Evolutionary conservation across 2,329 filamentous ascomycete genomes (phyloP).

Genomic region (Teratosphaeria destructans): DNA sequence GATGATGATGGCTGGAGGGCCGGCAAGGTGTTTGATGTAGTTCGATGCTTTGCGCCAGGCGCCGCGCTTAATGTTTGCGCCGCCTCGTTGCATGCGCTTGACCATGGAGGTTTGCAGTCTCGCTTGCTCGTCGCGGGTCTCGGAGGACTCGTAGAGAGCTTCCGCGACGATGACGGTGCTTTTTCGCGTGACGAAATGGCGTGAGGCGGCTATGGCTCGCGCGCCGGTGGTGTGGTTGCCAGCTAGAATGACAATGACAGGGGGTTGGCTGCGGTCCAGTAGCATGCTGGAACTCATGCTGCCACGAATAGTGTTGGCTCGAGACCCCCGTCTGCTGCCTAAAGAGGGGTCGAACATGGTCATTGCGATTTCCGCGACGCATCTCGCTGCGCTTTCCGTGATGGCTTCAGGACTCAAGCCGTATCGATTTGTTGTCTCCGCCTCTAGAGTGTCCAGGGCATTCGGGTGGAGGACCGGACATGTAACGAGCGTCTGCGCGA

Average conservation of each 20-base stretch:
- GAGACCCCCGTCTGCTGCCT: constrained; percentile 16
- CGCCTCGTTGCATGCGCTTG: constrained; percentile 52
- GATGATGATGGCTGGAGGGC: constrained; percentile 68
- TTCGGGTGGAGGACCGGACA: constrained; percentile 55
- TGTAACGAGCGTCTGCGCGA: constrained; percentile 43
- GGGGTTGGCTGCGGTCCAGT: constrained; percentile 38
- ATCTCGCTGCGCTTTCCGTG: constrained; percentile 80
- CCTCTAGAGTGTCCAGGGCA: constrained; percentile 87
- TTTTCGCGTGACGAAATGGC: constrained; percentile 77
- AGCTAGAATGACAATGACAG: constrained; percentile 66
- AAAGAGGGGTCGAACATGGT: constrained; percentile 15
- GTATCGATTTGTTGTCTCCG: constrained; percentile 77
- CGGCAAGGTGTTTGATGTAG: constrained; percentile 45
- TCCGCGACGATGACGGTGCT: constrained; percentile 73
- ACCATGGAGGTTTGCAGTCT: constrained; percentile 75
- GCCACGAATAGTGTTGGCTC: constrained; percentile 44
- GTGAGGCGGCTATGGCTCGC: constrained; percentile 71
- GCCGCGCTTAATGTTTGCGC: constrained; percentile 50
- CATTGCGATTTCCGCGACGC: constrained; percentile 75
- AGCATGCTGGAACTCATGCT: constrained; percentile 47
- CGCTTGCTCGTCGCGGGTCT: constrained; percentile 67
- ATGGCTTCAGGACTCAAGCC: constrained; percentile 83
- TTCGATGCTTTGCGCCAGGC: constrained; percentile 49
- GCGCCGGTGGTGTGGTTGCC: constrained; percentile 91
- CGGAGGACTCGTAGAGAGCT: constrained; percentile 72